Evolutionary conservation across 139 green algal species (phyloP), one percentile per base, ranked within the genome.

Genomic region (Tetraselmis chui): DNA sequence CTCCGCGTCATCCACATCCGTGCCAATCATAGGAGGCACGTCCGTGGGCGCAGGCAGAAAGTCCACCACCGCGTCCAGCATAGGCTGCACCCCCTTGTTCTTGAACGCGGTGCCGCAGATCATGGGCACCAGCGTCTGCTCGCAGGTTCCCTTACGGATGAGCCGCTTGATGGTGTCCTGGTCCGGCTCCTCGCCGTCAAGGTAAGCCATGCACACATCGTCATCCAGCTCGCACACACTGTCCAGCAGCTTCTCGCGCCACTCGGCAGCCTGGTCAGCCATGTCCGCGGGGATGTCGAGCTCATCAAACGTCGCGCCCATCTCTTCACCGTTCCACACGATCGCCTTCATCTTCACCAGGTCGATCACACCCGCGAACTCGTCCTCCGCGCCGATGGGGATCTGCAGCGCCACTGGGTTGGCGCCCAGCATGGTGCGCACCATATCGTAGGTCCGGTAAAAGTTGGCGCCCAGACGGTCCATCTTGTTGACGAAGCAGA

Each of bases 401-500:
- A 99, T 86, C 90, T 98, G 93, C 67, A 97, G 29, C 23, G 89
- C 83, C 28, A 91, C 59, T 0, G 95, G 95, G 77, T 91, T 96
- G 75, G 96, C 95, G 29, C 94, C 97, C 84, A 99, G 91, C 78
- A 94, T 97, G 81, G 59, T 85, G 28, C 78, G 0, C 59, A 97
- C 92, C 93, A 96, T 97, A 85, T 93, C 89, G 11, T 89, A 80
- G 59, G 86, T 91, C 79, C 90, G 84, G 90, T 92, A 97, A 89
- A 98, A 99, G 93, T 99, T 95, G 82, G 97, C 97, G 28, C 97
- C 97, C 91, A 98, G 93, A 67, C 97, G 91, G 91, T 99, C 97
- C 97, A 99, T 99, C 93, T 99, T 99, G 94, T 99, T 99, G 25
- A 99, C 95, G 82, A 99, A 99, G 90, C 94, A 98, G 88, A 99